Evolutionary conservation across 495 filamentous ascomycete species (phyloP), one percentile per base, ranked within the genome.

Genomic region (Hypoxylon subgilvum): DNA sequence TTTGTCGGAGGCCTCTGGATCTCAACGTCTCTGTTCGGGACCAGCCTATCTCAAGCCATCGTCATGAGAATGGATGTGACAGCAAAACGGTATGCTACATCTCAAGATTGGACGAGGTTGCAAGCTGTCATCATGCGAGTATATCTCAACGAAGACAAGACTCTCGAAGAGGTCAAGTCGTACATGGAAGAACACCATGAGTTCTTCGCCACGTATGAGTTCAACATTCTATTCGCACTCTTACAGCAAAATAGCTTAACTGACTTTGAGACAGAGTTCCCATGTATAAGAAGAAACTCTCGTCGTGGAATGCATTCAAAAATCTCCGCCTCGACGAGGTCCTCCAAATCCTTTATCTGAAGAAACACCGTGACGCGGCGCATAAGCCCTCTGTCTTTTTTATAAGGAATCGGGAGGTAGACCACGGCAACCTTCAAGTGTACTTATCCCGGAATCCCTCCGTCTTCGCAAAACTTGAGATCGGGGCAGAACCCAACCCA

Each of bases 221-320:
- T 27, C 13, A 30, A 7, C n/a, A n/a, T n/a, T n/a, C n/a, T n/a
- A n/a, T n/a, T n/a, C n/a, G n/a, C n/a, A n/a, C n/a, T n/a, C n/a
- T n/a, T n/a, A n/a, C 18, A 9, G 17, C 30, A 18, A 21, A 43
- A 32, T 38, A 47, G 41, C 66, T 67, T 44, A 65, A 52, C n/a
- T n/a, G n/a, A n/a, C n/a, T n/a, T 10, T n/a, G 17, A 21, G 17
- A 42, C 27, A 71, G 69, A 13, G 36, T 67, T 48, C 43, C 64
- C 3, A 71, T 71, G 69, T 71, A 68, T 36, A 71, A 71, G 47
- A 69, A 63, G 59, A 66, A 64, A 46, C 57, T 71, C 16, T 51
- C 64, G 2, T 31, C 54, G 18, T 71, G 69, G 69, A 61, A 63
- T 40, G 66, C 67, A 6, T 68, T 61, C 21, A 71, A 71, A 57